phyloP scores from a whole-genome alignment of 306 rosid genomes.

The Cucumis sativus region Cucumber_9930_V3 NC_026655.2:25607501-25608000 shows the following conservation, averaged over 20 bases:
- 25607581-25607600: neutral
- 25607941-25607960: neutral
- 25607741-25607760: neutral
- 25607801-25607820: neutral
- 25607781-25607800: neutral
- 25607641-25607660: neutral
- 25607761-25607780: neutral
- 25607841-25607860: neutral
- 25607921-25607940: neutral
- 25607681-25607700: neutral
- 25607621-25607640: neutral
- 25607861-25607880: neutral
- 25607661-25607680: neutral
- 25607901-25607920: neutral
- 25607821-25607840: neutral
- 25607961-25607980: too few species aligned
- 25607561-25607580: neutral
- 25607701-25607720: neutral
- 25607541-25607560: neutral
- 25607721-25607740: neutral
- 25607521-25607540: neutral
- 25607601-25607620: neutral
- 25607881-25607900: neutral
- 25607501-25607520: neutral
- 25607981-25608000: neutral